Conservation (phyloP, 2,329 filamentous ascomycete species). For the Hypoxylon sp. region DNA sequence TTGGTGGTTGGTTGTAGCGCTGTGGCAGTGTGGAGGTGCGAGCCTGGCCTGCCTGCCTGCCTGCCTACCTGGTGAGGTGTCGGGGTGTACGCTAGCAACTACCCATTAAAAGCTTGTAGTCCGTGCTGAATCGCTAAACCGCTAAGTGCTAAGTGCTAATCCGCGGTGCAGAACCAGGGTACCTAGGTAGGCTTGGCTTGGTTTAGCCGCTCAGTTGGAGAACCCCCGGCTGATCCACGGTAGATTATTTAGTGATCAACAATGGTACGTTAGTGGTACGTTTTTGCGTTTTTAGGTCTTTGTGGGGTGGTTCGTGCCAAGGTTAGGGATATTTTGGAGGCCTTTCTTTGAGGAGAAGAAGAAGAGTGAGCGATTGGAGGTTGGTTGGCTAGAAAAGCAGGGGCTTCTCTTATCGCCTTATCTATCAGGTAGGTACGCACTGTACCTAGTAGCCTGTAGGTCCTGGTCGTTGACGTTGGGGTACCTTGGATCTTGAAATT, state of each 20-base stretch:
- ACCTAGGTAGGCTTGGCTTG: not conserved
- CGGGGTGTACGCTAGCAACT: not conserved
- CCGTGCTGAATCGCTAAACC: not conserved
- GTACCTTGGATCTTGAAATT: not conserved
- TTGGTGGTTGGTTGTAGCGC: slow-evolving; percentile 25
- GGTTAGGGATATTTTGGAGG: slow-evolving; percentile 26
- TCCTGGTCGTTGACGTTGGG: not conserved
- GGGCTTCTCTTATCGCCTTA: slow-evolving; percentile 12
- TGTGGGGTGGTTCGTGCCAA: slow-evolving; percentile 19
- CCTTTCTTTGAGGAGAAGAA: slow-evolving; percentile 12
- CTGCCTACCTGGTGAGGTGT: slow-evolving; percentile 16
- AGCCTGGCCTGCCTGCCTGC: slow-evolving; percentile 32
- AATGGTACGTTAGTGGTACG: slow-evolving; percentile 40
- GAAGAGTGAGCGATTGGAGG: slow-evolving; percentile 1
- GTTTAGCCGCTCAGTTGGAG: slow-evolving; percentile 3
- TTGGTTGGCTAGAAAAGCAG: slow-evolving; percentile 9
- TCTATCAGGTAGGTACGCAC: too few relatives aligned
- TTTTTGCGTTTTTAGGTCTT: slow-evolving; percentile 28
- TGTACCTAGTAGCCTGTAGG: too few relatives aligned
- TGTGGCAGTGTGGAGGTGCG: slow-evolving; percentile 38
- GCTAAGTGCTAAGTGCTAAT: not conserved
- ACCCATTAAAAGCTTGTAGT: slow-evolving; percentile 25
- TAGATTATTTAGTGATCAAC: not conserved
- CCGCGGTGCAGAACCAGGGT: not conserved
- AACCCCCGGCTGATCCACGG: slow-evolving; percentile 35